phyloP scores from a whole-genome alignment of 352 stramenopile species.

The Pilasporangium apinafurcum region DNA sequence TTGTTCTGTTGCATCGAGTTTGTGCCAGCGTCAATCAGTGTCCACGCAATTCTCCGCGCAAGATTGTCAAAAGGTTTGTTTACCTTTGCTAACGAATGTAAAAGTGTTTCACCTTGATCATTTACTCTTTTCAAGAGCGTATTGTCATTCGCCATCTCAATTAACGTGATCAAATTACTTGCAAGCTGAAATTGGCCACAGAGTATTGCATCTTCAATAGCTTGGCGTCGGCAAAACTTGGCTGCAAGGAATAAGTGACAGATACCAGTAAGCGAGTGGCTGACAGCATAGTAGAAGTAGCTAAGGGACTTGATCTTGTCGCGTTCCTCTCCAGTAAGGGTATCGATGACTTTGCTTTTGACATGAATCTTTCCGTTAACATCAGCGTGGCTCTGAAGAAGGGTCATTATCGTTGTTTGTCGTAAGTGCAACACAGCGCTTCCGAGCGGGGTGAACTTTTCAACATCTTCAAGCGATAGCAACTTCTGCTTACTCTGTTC shows the following conservation, averaged over 20 bases:
- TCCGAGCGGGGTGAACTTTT: constrained; percentile 49
- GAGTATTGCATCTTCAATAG: constrained; percentile 60
- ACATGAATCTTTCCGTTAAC: constrained; percentile 45
- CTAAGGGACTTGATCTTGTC: constrained; percentile 25
- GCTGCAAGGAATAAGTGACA: constrained; percentile 73
- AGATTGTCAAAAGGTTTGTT: constrained; percentile 49
- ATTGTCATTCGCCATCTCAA: constrained; percentile 37
- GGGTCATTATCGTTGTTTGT: constrained; percentile 69
- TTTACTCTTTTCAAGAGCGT: constrained; percentile 35
- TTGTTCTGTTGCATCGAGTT: constrained; percentile 15
- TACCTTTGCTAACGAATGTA: constrained; percentile 59
- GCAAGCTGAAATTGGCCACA: constrained; percentile 70
- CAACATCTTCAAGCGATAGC: constrained; percentile 31
- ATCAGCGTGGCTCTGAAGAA: constrained; percentile 55
- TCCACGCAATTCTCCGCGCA: constrained; percentile 54
- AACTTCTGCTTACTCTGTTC: constrained; percentile 12
- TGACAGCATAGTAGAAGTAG: constrained; percentile 77
- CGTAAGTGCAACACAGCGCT: constrained; percentile 49
- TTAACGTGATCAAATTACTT: constrained; percentile 52
- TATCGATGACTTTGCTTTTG: constrained; percentile 4
- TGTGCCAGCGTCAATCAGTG: constrained; percentile 49
- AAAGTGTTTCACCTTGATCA: constrained; percentile 33
- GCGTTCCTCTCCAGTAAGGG: background rate
- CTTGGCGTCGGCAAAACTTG: constrained; percentile 68
- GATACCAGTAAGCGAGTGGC: constrained; percentile 58